These are phyloP conservation scores for Alternaria hordeiaustralica DNA, from an alignment of 2,329 filamentous ascomycete species.

Conservation along the genomic window DNA sequence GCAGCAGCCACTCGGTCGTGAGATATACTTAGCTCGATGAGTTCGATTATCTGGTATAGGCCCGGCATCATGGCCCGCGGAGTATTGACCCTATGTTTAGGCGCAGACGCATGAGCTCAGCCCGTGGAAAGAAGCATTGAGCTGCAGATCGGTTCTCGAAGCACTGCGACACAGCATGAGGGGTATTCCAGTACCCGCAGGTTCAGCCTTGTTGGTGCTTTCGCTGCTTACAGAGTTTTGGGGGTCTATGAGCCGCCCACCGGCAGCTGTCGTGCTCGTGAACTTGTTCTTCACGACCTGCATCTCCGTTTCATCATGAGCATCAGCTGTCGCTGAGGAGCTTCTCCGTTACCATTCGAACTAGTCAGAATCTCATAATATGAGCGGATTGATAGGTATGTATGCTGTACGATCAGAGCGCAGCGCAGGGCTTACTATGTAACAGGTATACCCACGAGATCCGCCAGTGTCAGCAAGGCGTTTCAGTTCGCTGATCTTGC, in stretches of 20 bases:
- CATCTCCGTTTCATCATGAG: neutral
- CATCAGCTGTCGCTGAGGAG: neutral
- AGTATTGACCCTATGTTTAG: neutral
- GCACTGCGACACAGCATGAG: neutral
- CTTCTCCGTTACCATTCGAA: neutral
- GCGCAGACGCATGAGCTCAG: neutral
- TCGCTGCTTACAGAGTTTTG: neutral
- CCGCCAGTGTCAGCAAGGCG: slow-evolving; percentile 25
- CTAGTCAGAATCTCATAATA: neutral
- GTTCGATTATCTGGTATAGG: neutral
- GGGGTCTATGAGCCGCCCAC: slow-evolving; percentile 6
- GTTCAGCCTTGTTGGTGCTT: slow-evolving; percentile 7
- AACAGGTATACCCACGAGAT: neutral
- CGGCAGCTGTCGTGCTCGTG: neutral
- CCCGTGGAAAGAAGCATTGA: neutral
- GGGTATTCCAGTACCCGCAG: neutral
- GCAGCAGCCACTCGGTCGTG: neutral
- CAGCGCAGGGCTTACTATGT: neutral
- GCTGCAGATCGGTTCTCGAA: neutral
- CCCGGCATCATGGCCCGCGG: neutral
- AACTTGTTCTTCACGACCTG: neutral
- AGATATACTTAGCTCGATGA: neutral
- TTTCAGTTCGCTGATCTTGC: slow-evolving; percentile 35
- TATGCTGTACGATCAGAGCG: neutral
- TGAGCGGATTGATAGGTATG: neutral